Evolutionary conservation across 2,329 filamentous ascomycete species (phyloP), one percentile per base, ranked within the genome.

Genomic region (Ophiostoma australiae): DNA sequence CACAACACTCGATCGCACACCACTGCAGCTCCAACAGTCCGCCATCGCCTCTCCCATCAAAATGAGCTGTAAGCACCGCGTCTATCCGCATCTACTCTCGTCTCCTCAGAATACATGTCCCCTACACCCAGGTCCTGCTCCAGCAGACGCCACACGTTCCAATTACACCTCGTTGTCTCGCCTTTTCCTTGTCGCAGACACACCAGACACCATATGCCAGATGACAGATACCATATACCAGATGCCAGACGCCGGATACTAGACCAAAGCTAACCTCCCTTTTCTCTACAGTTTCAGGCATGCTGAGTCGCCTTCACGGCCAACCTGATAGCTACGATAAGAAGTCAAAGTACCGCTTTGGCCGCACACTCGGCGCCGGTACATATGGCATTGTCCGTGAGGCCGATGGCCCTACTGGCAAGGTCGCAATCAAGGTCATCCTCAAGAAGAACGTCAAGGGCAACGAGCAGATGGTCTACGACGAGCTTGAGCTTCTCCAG

Each of bases 281-380:
- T 55, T 31, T 27, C 48, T 7, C 3, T 65, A 3, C 73, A 97
- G 93, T 97, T 83, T 84, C 90, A 76, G 91, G 87, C 79, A 97
- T 97, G 92, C 86, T 97, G 77, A 97, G 94, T 84, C 93, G 94
- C 87, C 91, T 97, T 78, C 92, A 96, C 78, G 93, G 94, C 81
- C 94, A 98, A 84, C 94, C 94, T 76, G 93, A 97, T 76, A 97
- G 93, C 84, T 99, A 99, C 84, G 95, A 98, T 80, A 97, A 97
- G 83, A 99, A 99, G 92, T 84, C 92, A 74, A 92, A 91, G 80
- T 99, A 99, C 82, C 89, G 86, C 76, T 97, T 99, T 81, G 95
- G 95, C 77, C 89, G 91, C 80, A 98, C 94, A 33, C 87, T 99
- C 72, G 95, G 95, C 78, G 95, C 95, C 73, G 95, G 95, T 76